Conservation (phyloP, 192 early-diverging fungal species). For the Phlyctochytrium arcticum region DNA sequence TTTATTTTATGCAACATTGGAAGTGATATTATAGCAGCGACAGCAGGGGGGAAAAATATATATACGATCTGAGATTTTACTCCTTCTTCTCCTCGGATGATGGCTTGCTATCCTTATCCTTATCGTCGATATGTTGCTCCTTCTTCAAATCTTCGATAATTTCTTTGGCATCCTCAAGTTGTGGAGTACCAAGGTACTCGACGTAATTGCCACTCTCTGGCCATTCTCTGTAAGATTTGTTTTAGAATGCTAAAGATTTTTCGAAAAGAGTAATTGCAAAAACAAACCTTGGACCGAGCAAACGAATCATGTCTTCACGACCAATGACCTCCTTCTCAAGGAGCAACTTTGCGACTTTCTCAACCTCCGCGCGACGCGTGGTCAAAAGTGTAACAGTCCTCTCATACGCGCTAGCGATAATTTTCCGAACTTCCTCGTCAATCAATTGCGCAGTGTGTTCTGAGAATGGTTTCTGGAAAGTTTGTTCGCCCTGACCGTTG, state of each 20-base stretch:
- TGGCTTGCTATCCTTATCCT: background rate
- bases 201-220: conserved; percentile 36
- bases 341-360: conserved; percentile 87
- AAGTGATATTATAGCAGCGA: too few species aligned
- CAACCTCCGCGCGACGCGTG: conserved; percentile 79
- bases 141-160: conserved; percentile 24
- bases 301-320: conserved; percentile 89
- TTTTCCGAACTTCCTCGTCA: conserved; percentile 86
- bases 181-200: conserved; percentile 37
- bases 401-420: conserved; percentile 77
- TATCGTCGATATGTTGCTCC: background rate
- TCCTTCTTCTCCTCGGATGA: too few species aligned
- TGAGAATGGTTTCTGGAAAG: conserved; percentile 94
- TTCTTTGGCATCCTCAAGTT: conserved; percentile 2
- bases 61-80: too few species aligned
- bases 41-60: too few species aligned
- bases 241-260: background rate
- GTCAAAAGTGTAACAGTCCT: conserved; percentile 79
- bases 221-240: conserved; percentile 26
- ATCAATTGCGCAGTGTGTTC: conserved; percentile 93
- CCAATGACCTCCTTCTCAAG: conserved; percentile 96
- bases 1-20: too few species aligned
- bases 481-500: conserved; percentile 58
- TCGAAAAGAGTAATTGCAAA: background rate
- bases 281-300: conserved; percentile 65